Conservation (phyloP, 768 basidiomycete species). For the Rhodotorula graminis region DNA sequence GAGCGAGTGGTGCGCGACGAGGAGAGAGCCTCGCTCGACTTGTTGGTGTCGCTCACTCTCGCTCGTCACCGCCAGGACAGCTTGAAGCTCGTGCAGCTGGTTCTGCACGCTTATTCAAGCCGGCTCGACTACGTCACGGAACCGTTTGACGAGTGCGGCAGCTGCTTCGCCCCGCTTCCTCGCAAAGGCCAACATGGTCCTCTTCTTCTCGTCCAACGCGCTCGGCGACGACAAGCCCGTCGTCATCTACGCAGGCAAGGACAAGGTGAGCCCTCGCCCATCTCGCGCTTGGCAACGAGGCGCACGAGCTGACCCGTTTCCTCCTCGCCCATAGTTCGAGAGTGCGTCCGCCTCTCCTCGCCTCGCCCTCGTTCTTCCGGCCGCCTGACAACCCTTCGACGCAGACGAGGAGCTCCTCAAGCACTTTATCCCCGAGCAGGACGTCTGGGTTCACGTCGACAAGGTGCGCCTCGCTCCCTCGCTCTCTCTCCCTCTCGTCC, state of each 20-base stretch:
- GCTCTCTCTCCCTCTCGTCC: background rate
- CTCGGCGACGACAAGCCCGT: conserved; percentile 12
- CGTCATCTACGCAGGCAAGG: conserved; percentile 55
- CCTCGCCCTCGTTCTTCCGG: no score
- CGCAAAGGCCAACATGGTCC: conserved; percentile 52
- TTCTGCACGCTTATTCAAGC: background rate
- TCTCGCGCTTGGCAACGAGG: conserved; percentile 44
- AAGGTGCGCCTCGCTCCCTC: conserved; percentile 50
- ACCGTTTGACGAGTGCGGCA: no score
- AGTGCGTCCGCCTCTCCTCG: conserved; percentile 1
- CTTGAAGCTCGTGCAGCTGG: no score
- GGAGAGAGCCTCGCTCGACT: no score
- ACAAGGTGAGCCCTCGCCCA: conserved; percentile 81
- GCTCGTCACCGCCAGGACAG: no score
- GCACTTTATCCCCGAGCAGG: conserved; percentile 55
- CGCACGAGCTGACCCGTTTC: background rate
- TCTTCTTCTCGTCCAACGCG: conserved; percentile 58
- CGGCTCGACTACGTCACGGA: no score
- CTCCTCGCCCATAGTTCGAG: conserved; percentile 16
- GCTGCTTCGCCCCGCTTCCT: background rate
- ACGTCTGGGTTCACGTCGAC: conserved; percentile 86
- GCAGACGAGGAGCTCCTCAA: conserved; percentile 92
- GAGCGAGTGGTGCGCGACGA: background rate
- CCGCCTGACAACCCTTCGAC: no score
- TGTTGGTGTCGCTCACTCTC: background rate